Evolutionary conservation across 345 rosid species (phyloP).

Genomic region (Linum tenue): DNA sequence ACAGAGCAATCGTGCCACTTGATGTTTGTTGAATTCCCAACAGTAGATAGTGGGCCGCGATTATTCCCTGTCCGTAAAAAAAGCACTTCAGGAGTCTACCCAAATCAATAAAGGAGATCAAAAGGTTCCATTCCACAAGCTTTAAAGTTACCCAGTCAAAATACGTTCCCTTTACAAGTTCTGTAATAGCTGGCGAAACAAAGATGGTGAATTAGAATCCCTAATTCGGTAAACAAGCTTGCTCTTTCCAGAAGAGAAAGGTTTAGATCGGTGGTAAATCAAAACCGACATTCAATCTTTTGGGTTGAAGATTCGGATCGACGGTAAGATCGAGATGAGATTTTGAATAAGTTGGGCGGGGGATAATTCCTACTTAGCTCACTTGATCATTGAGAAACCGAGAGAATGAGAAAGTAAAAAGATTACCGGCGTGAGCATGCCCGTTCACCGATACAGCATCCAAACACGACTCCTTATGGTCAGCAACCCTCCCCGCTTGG

Average conservation of each 20-base stretch:
- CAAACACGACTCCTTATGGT: slow-evolving; percentile 1
- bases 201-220: background rate
- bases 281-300: no score
- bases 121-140: background rate
- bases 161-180: background rate
- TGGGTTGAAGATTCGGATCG: background rate
- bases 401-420: background rate
- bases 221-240: background rate
- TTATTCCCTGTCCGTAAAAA: slow-evolving; percentile 9
- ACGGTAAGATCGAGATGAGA: background rate
- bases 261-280: no score
- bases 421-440: slow-evolving; percentile 17
- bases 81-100: background rate
- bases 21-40: slow-evolving; percentile 23
- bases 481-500: slow-evolving; percentile 1
- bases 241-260: background rate
- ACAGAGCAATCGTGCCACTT: slow-evolving; percentile 20
- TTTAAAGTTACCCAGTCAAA: background rate
- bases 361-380: background rate
- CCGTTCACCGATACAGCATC: slow-evolving; percentile 9
- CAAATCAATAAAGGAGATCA: background rate
- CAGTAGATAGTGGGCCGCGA: slow-evolving; percentile 4
- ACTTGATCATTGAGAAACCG: no score
- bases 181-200: no score
- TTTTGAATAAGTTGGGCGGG: background rate